These are phyloP conservation scores for Yamadazyma atlantica DNA, from an alignment of 1,139 yeast genomes.

Conservation along the genomic window DNA sequence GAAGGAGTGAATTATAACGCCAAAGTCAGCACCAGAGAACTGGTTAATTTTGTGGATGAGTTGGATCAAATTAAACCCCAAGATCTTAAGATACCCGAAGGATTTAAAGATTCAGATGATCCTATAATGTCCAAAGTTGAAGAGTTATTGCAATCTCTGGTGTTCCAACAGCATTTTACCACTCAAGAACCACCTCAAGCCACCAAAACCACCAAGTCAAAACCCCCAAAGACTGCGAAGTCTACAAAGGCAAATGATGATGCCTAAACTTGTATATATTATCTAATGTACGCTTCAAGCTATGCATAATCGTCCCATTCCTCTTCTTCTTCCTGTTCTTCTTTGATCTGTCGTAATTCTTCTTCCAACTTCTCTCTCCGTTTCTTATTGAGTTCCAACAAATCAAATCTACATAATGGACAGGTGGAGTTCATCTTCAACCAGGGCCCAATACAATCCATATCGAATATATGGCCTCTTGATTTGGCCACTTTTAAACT, in stretches of 20 bases:
- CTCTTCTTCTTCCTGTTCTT: conserved; percentile 65
- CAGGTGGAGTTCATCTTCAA: conserved; percentile 75
- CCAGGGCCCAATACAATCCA: conserved; percentile 94
- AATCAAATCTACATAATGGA: conserved; percentile 81
- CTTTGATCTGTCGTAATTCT: conserved; percentile 41
- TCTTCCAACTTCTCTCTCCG: conserved; percentile 44
- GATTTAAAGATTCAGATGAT: conserved; percentile 44
- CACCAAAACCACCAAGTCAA: neutral
- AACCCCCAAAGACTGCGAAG: neutral
- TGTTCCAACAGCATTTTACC: conserved; percentile 53
- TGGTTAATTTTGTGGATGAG: conserved; percentile 40
- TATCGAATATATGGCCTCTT: conserved; percentile 69
- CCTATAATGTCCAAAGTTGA: conserved; percentile 72
- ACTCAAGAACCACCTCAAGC: no score
- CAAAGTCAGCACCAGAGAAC: conserved; percentile 60
- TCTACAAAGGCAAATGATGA: neutral
- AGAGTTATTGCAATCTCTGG: conserved; percentile 57
- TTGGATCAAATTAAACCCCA: conserved; percentile 28
- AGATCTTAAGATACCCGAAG: conserved; percentile 34
- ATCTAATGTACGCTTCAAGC: conserved; percentile 1
- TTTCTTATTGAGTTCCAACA: conserved; percentile 41
- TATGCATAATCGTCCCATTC: conserved; percentile 80
- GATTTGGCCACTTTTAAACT: conserved; percentile 7
- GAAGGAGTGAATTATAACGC: conserved; percentile 86
- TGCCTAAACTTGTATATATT: conserved; percentile 5